These are phyloP conservation scores for Tylopilus balloui DNA, from an alignment of 768 basidiomycete genomes.

Conservation along the genomic window DNA sequence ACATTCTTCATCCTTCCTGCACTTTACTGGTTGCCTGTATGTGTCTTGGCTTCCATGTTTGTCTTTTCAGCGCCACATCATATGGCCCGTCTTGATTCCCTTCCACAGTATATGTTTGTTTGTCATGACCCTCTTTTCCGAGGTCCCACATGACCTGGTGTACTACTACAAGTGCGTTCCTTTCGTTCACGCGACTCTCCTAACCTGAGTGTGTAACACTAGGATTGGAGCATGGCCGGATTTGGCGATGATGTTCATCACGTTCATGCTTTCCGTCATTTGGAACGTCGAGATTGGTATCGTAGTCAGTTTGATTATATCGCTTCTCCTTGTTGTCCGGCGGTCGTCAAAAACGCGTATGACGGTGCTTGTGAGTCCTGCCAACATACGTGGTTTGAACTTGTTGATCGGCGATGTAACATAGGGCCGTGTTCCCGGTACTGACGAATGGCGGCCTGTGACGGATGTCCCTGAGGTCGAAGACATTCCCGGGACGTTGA, in stretches of 20 bases:
- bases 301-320: slow-evolving; percentile 81
- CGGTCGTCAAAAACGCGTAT: slow-evolving; percentile 86
- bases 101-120: slow-evolving; percentile 70
- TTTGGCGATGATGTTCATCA: slow-evolving; percentile 78
- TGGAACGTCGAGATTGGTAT: slow-evolving; percentile 94
- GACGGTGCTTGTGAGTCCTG: slow-evolving; percentile 67
- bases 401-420: neutral
- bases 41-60: slow-evolving; percentile 83
- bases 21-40: slow-evolving; percentile 85
- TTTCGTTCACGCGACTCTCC: neutral
- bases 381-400: neutral
- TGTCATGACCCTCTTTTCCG: slow-evolving; percentile 76
- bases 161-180: slow-evolving; percentile 75
- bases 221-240: slow-evolving; percentile 93
- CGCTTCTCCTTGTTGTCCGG: slow-evolving; percentile 83
- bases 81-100: slow-evolving; percentile 9
- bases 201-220: neutral
- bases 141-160: slow-evolving; percentile 80
- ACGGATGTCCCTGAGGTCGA: slow-evolving; percentile 86
- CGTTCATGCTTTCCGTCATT: slow-evolving; percentile 82
- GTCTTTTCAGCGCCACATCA: slow-evolving; percentile 25
- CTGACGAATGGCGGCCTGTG: slow-evolving; percentile 85
- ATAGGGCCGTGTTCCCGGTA: slow-evolving; percentile 84
- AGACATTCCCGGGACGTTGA: slow-evolving; percentile 74
- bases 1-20: slow-evolving; percentile 88